These are phyloP conservation scores for Colletotrichum eleusines DNA, from an alignment of 2,329 filamentous ascomycete species.

Conservation along the genomic window DNA sequence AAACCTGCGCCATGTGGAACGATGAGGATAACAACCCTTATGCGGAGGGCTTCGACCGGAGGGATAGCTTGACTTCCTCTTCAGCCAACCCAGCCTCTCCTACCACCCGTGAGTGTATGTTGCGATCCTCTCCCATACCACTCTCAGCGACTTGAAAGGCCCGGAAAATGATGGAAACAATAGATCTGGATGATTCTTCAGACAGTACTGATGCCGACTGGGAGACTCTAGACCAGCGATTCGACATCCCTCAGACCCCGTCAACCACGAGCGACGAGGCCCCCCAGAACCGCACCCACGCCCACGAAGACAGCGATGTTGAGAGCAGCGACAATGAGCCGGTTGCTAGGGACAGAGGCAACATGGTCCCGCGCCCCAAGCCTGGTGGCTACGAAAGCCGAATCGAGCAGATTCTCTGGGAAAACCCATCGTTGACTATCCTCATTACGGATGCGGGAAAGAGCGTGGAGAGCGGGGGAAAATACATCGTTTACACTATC, in stretches of 20 bases:
- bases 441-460: conserved; percentile 96
- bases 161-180: conserved; percentile 53
- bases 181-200: conserved; percentile 51
- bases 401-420: conserved; percentile 97
- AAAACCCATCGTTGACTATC: conserved; percentile 90
- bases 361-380: conserved; percentile 70
- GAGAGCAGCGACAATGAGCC: conserved; percentile 64
- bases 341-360: conserved; percentile 51
- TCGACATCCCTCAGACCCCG: conserved; percentile 78
- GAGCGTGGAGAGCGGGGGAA: conserved; percentile 89
- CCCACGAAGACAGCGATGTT: conserved; percentile 54
- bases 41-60: conserved; percentile 87
- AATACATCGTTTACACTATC: conserved; percentile 98
- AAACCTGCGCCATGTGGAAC: conserved; percentile 83
- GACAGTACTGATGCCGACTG: conserved; percentile 59
- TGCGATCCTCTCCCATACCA: conserved; percentile 7
- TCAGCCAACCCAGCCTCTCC: conserved; percentile 75
- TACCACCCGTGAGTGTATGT: conserved; percentile 60
- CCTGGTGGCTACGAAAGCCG: conserved; percentile 93
- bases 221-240: conserved; percentile 64
- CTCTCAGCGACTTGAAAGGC: conserved; percentile 23
- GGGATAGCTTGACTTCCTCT: conserved; percentile 82
- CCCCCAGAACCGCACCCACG: conserved; percentile 58
- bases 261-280: conserved; percentile 78
- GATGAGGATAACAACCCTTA: conserved; percentile 99